phyloP scores from a whole-genome alignment of 1,284 basidiomycete genomes.

The Mrakiaceae sp. region DNA sequence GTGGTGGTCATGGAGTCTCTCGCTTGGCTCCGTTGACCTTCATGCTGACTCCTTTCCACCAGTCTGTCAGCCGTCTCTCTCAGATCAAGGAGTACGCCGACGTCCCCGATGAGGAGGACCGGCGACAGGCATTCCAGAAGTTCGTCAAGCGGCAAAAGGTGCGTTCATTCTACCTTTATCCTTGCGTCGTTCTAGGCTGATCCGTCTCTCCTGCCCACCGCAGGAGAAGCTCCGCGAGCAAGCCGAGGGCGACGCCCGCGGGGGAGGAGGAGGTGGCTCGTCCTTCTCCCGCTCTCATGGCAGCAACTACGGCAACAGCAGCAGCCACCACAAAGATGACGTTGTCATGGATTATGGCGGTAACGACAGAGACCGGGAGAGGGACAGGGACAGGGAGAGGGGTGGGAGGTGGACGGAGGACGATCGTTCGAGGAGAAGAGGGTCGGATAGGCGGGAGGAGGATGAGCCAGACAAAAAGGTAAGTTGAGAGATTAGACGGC shows the following conservation, averaged over 20 bases:
- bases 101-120: conserved; percentile 49
- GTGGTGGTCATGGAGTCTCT: conserved; percentile 24
- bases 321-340: background rate
- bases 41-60: conserved; percentile 46
- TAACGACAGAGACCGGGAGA: conserved; percentile 21
- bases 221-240: conserved; percentile 3
- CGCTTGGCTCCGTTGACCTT: background rate
- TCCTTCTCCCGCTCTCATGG: background rate
- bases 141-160: conserved; percentile 77
- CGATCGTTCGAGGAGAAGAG: conserved; percentile 20
- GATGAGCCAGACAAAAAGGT: background rate
- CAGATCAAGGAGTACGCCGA: conserved; percentile 55
- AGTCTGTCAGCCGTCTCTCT: conserved; percentile 58
- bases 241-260: background rate
- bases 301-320: background rate
- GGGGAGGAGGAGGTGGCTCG: conserved; percentile 11
- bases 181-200: background rate
- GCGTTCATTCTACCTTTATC: conserved; percentile 16
- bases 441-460: conserved; percentile 2
- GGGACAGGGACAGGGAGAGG: conserved; percentile 22
- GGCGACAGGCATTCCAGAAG: conserved; percentile 68
- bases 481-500: conserved; percentile 6
- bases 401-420: conserved; percentile 19
- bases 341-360: conserved; percentile 11
- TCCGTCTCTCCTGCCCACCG: background rate